Percentiles rank a stretch among this genome's conserved stretches.
Evolutionary conservation across 768 basidiomycete genomes (phyloP).

Genomic region (Dioszegia hungarica): DNA sequence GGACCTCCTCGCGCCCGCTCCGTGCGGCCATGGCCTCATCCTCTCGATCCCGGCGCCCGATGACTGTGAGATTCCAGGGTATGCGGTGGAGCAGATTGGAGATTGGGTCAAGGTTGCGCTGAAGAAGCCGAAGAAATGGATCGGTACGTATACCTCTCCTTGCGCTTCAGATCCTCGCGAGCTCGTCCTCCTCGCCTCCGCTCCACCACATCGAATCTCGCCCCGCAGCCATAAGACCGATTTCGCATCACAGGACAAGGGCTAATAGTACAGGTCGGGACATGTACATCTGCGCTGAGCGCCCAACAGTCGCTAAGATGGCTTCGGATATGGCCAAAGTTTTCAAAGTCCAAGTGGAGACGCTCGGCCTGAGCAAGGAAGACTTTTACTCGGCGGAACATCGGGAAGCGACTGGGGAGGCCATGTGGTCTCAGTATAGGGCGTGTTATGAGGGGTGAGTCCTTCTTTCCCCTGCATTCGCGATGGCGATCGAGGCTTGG

Average conservation of each 20-base stretch:
- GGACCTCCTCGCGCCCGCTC: constrained; percentile 2
- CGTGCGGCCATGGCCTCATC: constrained; percentile 1
- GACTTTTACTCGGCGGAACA: constrained; percentile 20
- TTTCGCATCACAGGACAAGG: no score
- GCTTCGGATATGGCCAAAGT: constrained; percentile 12
- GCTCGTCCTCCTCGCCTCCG: not conserved
- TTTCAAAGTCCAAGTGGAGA: constrained; percentile 13
- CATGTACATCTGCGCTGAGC: constrained; percentile 16
- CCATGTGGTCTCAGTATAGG: constrained; percentile 14
- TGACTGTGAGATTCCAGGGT: constrained; percentile 17
- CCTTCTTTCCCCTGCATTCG: not conserved
- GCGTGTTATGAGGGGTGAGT: constrained; percentile 17
- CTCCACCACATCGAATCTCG: not conserved
- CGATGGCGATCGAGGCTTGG: no score
- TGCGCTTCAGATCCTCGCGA: not conserved
- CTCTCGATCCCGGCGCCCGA: constrained; percentile 11
- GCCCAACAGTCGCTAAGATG: constrained; percentile 14
- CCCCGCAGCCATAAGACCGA: no score
- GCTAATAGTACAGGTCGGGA: constrained; percentile 7
- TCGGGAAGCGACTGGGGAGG: constrained; percentile 9
- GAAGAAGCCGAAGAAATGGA: constrained; percentile 14
- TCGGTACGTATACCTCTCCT: constrained; percentile 2
- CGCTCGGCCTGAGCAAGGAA: constrained; percentile 14
- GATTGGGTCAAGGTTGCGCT: constrained; percentile 18
- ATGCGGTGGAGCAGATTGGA: constrained; percentile 23